Evolutionary conservation across 2,329 filamentous ascomycete species (phyloP).

Genomic region (Fusarium fujikuroi): DNA sequence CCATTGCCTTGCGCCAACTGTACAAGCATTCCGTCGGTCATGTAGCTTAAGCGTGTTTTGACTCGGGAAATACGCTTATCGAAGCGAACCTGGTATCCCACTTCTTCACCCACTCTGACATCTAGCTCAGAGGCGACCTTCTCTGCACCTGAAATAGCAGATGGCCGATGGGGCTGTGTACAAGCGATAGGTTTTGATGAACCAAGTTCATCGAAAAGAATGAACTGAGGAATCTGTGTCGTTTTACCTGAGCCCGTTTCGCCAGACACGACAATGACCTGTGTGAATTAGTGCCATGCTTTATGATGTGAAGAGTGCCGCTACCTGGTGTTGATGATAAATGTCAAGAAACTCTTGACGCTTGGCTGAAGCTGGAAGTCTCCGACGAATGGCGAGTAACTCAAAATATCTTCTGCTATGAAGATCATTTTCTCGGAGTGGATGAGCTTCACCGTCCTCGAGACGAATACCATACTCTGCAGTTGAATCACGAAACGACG

Average conservation of each 20-base stretch:
- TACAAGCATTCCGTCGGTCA: slow-evolving; percentile 25
- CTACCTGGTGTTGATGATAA: neutral
- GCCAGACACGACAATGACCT: slow-evolving; percentile 20
- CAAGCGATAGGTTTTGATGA: neutral
- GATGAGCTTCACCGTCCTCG: neutral
- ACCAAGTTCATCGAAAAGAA: neutral
- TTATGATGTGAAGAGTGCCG: neutral
- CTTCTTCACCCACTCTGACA: slow-evolving; percentile 82
- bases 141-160: slow-evolving; percentile 90
- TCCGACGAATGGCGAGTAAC: neutral
- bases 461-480: neutral
- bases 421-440: neutral
- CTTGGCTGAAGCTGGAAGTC: neutral
- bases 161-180: slow-evolving; percentile 81
- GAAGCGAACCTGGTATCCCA: slow-evolving; percentile 88
- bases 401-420: neutral
- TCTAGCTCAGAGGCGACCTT: slow-evolving; percentile 91
- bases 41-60: slow-evolving; percentile 19
- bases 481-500: neutral
- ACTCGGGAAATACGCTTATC: slow-evolving; percentile 59
- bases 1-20: neutral
- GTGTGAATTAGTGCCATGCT: neutral
- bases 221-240: slow-evolving; percentile 27
- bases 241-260: slow-evolving; percentile 35
- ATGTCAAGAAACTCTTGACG: neutral